phyloP scores from a whole-genome alignment of 2,329 filamentous ascomycete genomes.

The Ophidiomyces ophidiicola region DNA sequence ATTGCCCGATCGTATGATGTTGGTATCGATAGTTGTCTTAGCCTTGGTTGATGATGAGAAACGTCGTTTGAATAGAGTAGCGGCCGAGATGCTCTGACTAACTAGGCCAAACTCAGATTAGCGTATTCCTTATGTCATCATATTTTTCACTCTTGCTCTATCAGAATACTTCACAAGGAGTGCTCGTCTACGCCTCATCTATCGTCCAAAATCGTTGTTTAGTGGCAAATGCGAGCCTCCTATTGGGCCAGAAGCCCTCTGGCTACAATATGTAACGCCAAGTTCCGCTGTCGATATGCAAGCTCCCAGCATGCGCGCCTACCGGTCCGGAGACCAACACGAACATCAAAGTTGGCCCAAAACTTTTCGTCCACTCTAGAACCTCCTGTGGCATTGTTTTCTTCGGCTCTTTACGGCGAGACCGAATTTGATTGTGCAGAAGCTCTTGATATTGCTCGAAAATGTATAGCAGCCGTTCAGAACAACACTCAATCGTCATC shows the following conservation, averaged over 20 bases:
- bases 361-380: neutral
- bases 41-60: too few species aligned
- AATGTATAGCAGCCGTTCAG: slow-evolving; percentile 5
- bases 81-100: too few species aligned
- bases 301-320: neutral
- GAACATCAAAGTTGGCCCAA: neutral
- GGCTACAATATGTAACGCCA: neutral
- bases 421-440: slow-evolving; percentile 3
- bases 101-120: too few species aligned
- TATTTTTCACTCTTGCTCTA: too few species aligned
- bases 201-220: too few species aligned
- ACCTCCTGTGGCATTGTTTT: slow-evolving; percentile 4
- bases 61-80: too few species aligned
- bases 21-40: too few species aligned
- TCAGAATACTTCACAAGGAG: too few species aligned
- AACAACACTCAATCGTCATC: neutral
- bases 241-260: neutral
- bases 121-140: too few species aligned
- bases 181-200: too few species aligned
- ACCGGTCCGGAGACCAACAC: neutral
- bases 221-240: neutral
- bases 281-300: neutral
- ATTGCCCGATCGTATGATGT: too few species aligned
- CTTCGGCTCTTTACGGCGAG: neutral
- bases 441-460: slow-evolving; percentile 8